Conservation (phyloP, 805 yeast species). For the Brettanomyces custersianus region DNA sequence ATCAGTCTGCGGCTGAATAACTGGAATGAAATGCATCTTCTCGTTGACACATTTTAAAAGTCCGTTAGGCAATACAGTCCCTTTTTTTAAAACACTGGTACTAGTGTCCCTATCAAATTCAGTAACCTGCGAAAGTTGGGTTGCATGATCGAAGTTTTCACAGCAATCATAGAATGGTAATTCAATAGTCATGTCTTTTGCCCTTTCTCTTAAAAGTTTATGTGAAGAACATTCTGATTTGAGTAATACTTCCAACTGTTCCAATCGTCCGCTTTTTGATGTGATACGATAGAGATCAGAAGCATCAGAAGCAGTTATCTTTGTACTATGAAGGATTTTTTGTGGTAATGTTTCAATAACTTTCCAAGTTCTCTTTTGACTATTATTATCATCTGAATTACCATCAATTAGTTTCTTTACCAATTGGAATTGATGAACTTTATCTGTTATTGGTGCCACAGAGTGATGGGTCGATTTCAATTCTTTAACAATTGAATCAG, state of each 20-base stretch:
- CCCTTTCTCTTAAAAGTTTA: conserved; percentile 30
- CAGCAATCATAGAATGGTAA: conserved; percentile 45
- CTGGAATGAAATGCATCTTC: conserved; percentile 47
- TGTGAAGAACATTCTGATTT: conserved; percentile 28
- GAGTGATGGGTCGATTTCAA: not conserved
- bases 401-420: conserved; percentile 17
- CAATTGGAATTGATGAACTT: conserved; percentile 10
- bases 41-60: conserved; percentile 24
- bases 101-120: conserved; percentile 16
- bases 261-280: conserved; percentile 15
- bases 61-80: conserved; percentile 9
- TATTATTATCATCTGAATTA: conserved; percentile 4
- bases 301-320: conserved; percentile 13
- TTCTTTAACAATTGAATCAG: not conserved
- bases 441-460: conserved; percentile 13
- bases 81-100: conserved; percentile 21
- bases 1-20: conserved; percentile 58
- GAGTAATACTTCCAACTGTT: conserved; percentile 19
- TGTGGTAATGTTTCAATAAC: conserved; percentile 18
- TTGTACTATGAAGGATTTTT: conserved; percentile 11
- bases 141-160: conserved; percentile 29
- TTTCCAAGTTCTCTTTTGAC: conserved; percentile 3
- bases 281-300: conserved; percentile 23
- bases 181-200: conserved; percentile 27
- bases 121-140: conserved; percentile 14